phyloP scores from a whole-genome alignment of 2,329 filamentous ascomycete genomes.

The Blastomyces parvus region DNA sequence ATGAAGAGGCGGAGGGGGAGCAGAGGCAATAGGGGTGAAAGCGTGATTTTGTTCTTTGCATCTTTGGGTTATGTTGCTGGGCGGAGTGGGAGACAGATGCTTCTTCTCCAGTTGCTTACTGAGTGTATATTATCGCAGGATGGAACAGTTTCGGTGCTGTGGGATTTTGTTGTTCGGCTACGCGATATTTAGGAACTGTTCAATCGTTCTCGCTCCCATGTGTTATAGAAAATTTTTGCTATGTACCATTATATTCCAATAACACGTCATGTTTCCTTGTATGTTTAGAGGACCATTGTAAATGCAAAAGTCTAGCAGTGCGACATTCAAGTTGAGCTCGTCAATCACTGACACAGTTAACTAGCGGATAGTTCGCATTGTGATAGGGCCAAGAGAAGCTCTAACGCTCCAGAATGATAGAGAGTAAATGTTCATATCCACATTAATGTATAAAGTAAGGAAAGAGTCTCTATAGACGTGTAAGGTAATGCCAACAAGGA shows the following conservation, averaged over 20 bases:
- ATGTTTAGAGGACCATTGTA: no score
- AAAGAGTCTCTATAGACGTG: neutral
- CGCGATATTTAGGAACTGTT: neutral
- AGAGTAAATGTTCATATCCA: neutral
- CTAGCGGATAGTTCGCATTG: neutral
- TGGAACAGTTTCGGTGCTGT: neutral
- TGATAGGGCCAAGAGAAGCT: neutral
- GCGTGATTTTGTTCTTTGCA: neutral
- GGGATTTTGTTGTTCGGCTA: neutral
- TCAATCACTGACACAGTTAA: neutral
- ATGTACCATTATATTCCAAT: neutral
- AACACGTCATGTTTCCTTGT: neutral
- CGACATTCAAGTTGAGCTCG: neutral
- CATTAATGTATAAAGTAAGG: neutral
- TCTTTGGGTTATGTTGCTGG: neutral
- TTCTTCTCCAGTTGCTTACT: neutral
- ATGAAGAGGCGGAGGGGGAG: constrained; percentile 14
- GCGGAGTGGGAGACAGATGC: neutral
- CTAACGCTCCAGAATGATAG: neutral
- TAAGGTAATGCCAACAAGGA: neutral
- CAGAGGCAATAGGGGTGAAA: neutral
- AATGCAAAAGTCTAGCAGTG: neutral
- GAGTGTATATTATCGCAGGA: constrained; percentile 1
- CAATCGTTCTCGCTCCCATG: neutral
- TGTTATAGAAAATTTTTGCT: neutral